Percentiles rank a stretch among this genome's conserved stretches.
These are phyloP conservation scores for Tinospora cordifolia DNA, from an alignment of 164 flowering plant species.

Conservation along the genomic window DNA sequence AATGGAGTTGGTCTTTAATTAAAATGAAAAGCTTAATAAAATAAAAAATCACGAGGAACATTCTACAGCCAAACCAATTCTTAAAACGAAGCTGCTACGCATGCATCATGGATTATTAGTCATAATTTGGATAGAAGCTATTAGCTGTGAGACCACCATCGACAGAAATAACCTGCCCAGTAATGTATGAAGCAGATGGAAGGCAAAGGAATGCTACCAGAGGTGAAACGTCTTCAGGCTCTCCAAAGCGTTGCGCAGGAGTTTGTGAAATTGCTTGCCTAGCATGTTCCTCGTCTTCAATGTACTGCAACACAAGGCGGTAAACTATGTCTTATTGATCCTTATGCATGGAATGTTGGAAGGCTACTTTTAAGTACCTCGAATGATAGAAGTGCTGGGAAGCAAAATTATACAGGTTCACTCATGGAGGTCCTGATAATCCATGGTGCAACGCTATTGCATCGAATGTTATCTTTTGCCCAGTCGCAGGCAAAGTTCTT, in stretches of 20 bases:
- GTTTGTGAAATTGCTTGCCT: background rate
- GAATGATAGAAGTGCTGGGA: no score
- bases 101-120: no score
- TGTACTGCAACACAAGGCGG: background rate
- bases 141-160: constrained; percentile 1
- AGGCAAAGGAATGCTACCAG: constrained; percentile 10
- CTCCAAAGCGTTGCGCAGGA: background rate
- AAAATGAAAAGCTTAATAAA: no score
- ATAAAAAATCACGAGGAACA: no score
- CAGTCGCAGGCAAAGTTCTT: constrained; percentile 11
- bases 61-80: no score
- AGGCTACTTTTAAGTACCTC: no score
- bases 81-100: no score
- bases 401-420: no score
- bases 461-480: constrained; percentile 8
- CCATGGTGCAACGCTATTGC: constrained; percentile 2
- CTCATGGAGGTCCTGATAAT: background rate
- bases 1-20: no score
- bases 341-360: no score
- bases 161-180: constrained; percentile 10
- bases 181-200: constrained; percentile 14
- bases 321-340: no score
- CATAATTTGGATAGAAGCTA: no score
- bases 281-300: background rate
- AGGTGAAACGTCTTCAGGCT: constrained; percentile 9